Evolutionary conservation across 169 alveolate genomes (phyloP), one percentile per base, ranked within the genome.

Genomic region (Theileria parva): DNA sequence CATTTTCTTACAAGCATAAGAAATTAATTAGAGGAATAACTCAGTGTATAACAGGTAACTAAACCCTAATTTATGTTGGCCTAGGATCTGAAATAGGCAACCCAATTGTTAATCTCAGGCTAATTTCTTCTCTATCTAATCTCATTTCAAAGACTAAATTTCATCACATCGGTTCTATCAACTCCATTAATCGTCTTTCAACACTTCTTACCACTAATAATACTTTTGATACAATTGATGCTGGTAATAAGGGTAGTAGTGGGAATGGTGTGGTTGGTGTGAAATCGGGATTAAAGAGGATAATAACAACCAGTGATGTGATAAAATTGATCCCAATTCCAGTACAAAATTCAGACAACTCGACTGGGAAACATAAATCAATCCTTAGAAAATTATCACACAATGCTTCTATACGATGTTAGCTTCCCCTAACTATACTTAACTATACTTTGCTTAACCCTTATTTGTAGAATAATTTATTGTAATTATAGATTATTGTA

Each of bases 1-100:
- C 75, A 19, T n/a, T 85, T 21, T 77, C 83, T 12, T 85, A 85
- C 39, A 85, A 85, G 25, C 91, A 85, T 55, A 85, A 85, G 74
- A 73, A 69, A 15, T 61, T 85, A 65, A 32, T 85, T 2, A 12
- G 72, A 19, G 48, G 79, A 57, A n/a, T 32, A 50, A 15, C 30
- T 64, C 57, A 27, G 60, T 15, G 32, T 74, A 37, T 80, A 51
- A 7, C 57, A 55, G 68, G 30, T 60, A 19, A 59, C 74, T 79
- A 44, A 15, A 21, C 15, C 0, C 3, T 13, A 44, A 44, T 11
- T 44, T 44, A 44, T 8, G 2, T 7, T 44, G 3, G 3, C 8
- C 3, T 44, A 44, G 53, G 53, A 44, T 44, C 0, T 11, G 53
- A 44, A 23, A 68, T 51, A 1, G 44, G 66, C 19, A 9, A 15